phyloP scores from a whole-genome alignment of 2,329 filamentous ascomycete species.

The Neonectria hederae region DNA sequence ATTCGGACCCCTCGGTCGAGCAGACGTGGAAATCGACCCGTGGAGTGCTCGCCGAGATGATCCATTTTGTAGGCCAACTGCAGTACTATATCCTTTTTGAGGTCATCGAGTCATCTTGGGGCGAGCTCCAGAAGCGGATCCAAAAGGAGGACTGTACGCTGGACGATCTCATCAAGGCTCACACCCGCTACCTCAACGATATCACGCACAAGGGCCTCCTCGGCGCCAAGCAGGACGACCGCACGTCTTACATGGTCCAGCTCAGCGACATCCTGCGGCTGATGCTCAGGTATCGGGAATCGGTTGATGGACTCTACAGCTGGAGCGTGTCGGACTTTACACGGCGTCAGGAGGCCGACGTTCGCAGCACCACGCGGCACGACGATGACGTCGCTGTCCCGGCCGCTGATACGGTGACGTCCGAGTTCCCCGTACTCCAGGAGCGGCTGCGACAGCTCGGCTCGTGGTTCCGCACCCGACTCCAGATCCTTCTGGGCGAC shows the following conservation, averaged over 20 bases:
- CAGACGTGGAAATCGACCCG: slow-evolving; percentile 90
- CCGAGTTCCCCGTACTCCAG: slow-evolving; percentile 77
- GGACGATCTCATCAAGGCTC: slow-evolving; percentile 93
- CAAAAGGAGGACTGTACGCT: slow-evolving; percentile 87
- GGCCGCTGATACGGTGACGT: slow-evolving; percentile 65
- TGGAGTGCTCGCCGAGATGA: slow-evolving; percentile 94
- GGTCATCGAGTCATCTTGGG: slow-evolving; percentile 97
- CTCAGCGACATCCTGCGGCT: slow-evolving; percentile 91
- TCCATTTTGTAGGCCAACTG: slow-evolving; percentile 95
- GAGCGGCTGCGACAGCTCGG: slow-evolving; percentile 78
- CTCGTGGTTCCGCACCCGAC: slow-evolving; percentile 76
- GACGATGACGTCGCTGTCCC: slow-evolving; percentile 36
- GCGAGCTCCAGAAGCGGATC: slow-evolving; percentile 84
- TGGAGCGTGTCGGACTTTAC: slow-evolving; percentile 97
- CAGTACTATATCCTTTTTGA: slow-evolving; percentile 99
- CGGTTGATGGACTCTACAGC: slow-evolving; percentile 91
- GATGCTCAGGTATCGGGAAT: slow-evolving; percentile 94
- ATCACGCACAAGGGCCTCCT: slow-evolving; percentile 97
- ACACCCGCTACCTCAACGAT: slow-evolving; percentile 87
- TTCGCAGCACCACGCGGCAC: slow-evolving; percentile 71
- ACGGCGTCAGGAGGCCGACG: slow-evolving; percentile 83
- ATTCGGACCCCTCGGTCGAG: slow-evolving; percentile 72
- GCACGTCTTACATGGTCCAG: slow-evolving; percentile 85
- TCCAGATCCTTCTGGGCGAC: slow-evolving; percentile 88
- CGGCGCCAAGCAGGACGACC: slow-evolving; percentile 77